Evolutionary conservation across 1,284 basidiomycete genomes (phyloP).

Genomic region (Trametes polyzona): DNA sequence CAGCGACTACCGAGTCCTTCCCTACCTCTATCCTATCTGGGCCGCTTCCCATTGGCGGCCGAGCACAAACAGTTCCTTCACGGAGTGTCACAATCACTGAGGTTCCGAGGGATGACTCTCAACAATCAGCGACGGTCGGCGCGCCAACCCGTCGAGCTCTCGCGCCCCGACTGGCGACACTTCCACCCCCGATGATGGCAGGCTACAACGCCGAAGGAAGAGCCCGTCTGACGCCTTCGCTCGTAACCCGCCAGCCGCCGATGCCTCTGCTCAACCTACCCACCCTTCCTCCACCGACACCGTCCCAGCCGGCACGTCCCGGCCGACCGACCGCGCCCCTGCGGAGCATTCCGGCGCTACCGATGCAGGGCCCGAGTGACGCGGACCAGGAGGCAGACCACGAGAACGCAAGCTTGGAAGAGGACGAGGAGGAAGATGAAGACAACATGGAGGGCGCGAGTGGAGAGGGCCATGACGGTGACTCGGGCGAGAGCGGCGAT

Average conservation of each 20-base stretch:
- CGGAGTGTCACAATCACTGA: constrained; percentile 4
- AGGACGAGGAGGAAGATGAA: constrained; percentile 44
- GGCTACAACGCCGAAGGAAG: constrained; percentile 37
- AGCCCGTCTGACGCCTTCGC: constrained; percentile 53
- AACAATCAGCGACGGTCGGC: constrained; percentile 3
- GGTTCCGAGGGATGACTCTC: background rate
- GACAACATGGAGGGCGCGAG: constrained; percentile 34
- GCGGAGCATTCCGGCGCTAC: constrained; percentile 53
- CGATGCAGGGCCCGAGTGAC: constrained; percentile 45
- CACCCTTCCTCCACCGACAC: constrained; percentile 39
- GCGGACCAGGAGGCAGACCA: constrained; percentile 41
- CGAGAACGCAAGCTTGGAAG: constrained; percentile 42
- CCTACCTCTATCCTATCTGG: background rate
- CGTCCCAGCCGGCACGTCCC: constrained; percentile 28
- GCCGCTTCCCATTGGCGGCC: background rate
- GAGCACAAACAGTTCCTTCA: constrained; percentile 6
- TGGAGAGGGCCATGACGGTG: constrained; percentile 35
- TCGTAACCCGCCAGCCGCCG: constrained; percentile 52
- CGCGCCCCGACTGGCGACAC: constrained; percentile 35
- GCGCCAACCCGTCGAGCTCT: constrained; percentile 27
- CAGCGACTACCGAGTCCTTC: background rate
- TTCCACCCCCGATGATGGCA: constrained; percentile 39
- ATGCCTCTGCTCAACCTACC: constrained; percentile 56
- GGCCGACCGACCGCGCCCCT: constrained; percentile 36
- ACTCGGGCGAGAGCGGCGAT: constrained; percentile 33